Percentiles rank a stretch among this genome's conserved stretches.
phyloP scores from a whole-genome alignment of 2,329 filamentous ascomycete species.

The Pleurostoma richardsiae region DNA sequence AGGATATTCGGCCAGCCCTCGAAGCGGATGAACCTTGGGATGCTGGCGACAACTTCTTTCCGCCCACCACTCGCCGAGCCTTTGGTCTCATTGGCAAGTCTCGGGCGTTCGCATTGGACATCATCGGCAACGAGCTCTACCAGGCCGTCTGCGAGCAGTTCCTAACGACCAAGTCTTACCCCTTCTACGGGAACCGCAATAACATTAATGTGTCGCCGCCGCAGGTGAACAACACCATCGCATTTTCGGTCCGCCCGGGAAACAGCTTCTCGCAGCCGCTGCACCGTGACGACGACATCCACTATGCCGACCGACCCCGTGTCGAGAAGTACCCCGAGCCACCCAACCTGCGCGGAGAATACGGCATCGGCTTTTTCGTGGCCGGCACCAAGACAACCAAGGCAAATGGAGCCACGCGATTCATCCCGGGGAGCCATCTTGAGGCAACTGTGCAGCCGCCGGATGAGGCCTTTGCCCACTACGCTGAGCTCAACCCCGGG shows the following conservation, averaged over 20 bases:
- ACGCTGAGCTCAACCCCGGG: slow-evolving; percentile 9
- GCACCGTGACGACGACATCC: not conserved
- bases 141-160: not conserved
- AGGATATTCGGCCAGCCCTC: not conserved
- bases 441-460: slow-evolving; percentile 1
- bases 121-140: not conserved
- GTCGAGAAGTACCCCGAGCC: not conserved
- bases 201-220: not conserved
- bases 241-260: not conserved
- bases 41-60: not conserved
- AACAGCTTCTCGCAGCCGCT: not conserved
- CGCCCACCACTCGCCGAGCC: not conserved
- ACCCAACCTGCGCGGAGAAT: not conserved
- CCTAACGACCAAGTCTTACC: not conserved
- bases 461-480: not conserved
- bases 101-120: not conserved
- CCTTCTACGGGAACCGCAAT: not conserved
- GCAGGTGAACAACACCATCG: not conserved
- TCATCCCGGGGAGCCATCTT: slow-evolving; percentile 20
- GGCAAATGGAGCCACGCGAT: slow-evolving; percentile 22
- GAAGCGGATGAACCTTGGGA: not conserved
- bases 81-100: not conserved
- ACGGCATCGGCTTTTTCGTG: slow-evolving; percentile 1
- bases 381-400: slow-evolving; percentile 15
- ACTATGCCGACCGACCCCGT: not conserved